phyloP scores from a whole-genome alignment of 2,329 filamentous ascomycete genomes.

The Fusarium pseudocircinatum region DNA sequence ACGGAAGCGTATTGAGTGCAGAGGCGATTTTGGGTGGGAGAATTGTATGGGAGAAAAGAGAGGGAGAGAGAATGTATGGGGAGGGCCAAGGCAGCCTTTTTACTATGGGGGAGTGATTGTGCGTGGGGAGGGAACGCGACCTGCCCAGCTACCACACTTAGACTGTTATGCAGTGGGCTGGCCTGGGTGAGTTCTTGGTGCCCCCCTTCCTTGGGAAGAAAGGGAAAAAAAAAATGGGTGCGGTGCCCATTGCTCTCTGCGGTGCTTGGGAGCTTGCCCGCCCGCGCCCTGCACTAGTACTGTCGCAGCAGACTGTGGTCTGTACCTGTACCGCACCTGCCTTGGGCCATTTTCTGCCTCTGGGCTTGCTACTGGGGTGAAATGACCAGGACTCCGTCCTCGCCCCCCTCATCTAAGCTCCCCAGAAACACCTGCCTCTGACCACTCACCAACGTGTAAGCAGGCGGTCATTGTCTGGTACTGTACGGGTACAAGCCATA shows the following conservation, averaged over 20 bases:
- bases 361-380: slow-evolving; percentile 28
- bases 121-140: slow-evolving; percentile 49
- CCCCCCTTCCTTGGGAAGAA: slow-evolving; percentile 24
- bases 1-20: slow-evolving; percentile 54
- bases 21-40: slow-evolving; percentile 61
- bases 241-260: slow-evolving; percentile 33
- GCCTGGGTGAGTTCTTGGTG: slow-evolving; percentile 37
- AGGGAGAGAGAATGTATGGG: slow-evolving; percentile 64
- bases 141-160: slow-evolving; percentile 43
- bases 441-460: slow-evolving; percentile 38
- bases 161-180: slow-evolving; percentile 37
- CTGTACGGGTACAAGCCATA: slow-evolving; percentile 51
- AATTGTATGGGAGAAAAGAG: slow-evolving; percentile 71
- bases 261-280: slow-evolving; percentile 30
- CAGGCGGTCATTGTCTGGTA: slow-evolving; percentile 45
- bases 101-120: slow-evolving; percentile 73
- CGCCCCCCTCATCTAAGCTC: slow-evolving; percentile 38
- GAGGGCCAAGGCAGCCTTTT: slow-evolving; percentile 67
- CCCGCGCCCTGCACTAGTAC: slow-evolving; percentile 34
- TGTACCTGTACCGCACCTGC: slow-evolving; percentile 36
- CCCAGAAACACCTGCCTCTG: slow-evolving; percentile 30
- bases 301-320: slow-evolving; percentile 31
- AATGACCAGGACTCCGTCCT: slow-evolving; percentile 34
- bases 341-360: slow-evolving; percentile 24
- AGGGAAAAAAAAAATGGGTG: slow-evolving; percentile 41